Conservation (phyloP, 768 basidiomycete genomes). For the Lentinula edodes region DNA sequence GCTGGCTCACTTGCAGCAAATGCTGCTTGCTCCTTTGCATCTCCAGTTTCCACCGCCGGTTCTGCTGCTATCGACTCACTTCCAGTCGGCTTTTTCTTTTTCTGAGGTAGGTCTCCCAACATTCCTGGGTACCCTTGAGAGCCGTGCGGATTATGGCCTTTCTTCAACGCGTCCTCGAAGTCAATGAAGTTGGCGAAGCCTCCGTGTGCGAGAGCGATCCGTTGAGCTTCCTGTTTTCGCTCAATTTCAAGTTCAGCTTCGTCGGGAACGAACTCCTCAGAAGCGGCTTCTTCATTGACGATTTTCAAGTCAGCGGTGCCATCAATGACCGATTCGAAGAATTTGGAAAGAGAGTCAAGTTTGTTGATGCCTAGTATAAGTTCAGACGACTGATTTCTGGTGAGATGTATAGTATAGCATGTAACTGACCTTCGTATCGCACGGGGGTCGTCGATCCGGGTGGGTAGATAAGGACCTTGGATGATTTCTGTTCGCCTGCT, state of each 20-base stretch:
- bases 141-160: constrained; percentile 36
- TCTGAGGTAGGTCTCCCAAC: constrained; percentile 29
- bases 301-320: constrained; percentile 55
- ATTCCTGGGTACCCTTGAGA: constrained; percentile 41
- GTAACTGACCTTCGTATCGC: constrained; percentile 59
- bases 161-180: constrained; percentile 43
- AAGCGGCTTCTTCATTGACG: constrained; percentile 31
- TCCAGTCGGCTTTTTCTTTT: constrained; percentile 7
- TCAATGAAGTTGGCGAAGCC: constrained; percentile 46
- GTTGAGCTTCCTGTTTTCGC: constrained; percentile 46
- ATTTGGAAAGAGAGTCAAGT: constrained; percentile 66
- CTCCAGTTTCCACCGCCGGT: background rate
- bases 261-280: constrained; percentile 35
- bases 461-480: constrained; percentile 71
- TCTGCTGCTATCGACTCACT: constrained; percentile 7
- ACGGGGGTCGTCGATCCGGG: constrained; percentile 49
- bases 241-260: constrained; percentile 42
- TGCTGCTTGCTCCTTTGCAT: background rate
- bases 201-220: constrained; percentile 45
- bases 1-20: background rate
- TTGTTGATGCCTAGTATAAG: constrained; percentile 55
- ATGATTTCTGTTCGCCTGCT: constrained; percentile 43
- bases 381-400: background rate
- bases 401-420: background rate
- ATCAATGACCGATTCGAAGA: constrained; percentile 66